A percentile compares a stretch with the other conserved stretches of the same genome.
Evolutionary conservation across 1,139 yeast species (phyloP).

Genomic region (Pneumocystis sp.): DNA sequence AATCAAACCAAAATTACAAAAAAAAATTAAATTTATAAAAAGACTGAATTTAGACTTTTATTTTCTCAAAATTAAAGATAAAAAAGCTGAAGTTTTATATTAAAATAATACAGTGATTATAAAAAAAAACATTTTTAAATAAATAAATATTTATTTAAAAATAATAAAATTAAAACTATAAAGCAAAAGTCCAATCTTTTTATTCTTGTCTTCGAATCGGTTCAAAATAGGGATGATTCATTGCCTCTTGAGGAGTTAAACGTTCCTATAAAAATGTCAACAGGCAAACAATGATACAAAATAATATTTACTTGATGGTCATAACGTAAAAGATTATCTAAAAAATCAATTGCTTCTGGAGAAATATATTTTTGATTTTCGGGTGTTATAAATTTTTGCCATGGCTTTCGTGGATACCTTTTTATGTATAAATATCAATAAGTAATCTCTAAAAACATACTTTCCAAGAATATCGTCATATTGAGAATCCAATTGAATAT

Average conservation of each 20-base stretch:
- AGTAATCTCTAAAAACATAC: background rate
- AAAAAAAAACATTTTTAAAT: background rate
- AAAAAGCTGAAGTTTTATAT: background rate
- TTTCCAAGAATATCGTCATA: constrained; percentile 61
- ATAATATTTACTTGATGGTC: constrained; percentile 50
- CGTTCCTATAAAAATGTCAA: constrained; percentile 33
- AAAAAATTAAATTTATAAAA: too few species aligned
- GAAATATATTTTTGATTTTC: constrained; percentile 57
- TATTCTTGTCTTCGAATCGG: background rate
- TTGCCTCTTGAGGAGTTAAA: constrained; percentile 86
- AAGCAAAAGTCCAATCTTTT: background rate
- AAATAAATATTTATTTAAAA: background rate
- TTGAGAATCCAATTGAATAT: constrained; percentile 60
- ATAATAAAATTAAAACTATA: background rate
- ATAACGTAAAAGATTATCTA: constrained; percentile 69
- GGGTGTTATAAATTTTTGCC: constrained; percentile 66
- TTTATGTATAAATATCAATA: background rate
- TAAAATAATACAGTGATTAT: background rate
- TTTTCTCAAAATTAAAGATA: background rate
- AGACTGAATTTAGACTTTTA: background rate
- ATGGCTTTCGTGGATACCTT: constrained; percentile 70
- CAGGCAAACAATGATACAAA: background rate
- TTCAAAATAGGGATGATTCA: constrained; percentile 62
- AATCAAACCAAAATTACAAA: too few species aligned
- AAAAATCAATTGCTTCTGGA: constrained; percentile 61